Base-by-base conservation (phyloP, 2,329 filamentous ascomycete genomes). In the Ambrosiella cleistominuta region DNA sequence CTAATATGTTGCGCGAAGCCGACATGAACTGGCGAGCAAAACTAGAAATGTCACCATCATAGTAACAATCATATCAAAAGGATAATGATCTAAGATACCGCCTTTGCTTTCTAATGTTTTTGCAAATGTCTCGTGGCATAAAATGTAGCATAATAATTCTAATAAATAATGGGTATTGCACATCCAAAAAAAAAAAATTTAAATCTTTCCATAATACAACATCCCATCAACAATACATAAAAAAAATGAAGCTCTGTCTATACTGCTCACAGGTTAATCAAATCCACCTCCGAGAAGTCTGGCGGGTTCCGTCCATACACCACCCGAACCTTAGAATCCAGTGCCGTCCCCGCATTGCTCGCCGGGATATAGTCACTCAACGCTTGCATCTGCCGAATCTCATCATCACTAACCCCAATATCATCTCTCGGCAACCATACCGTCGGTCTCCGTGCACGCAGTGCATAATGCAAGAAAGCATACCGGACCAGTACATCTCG, bases 341-440 rank as follows among this genome's bases (percentile, higher is more conserved):
- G 73, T 8, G 88, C 86, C 17, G 91, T 89, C 60, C 89, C 89
- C 68, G 94, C 86, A 68, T 96, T 96, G 65, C 87, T 95, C 67
- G 97, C 89, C 86, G 89, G 95, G 56, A 97, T 85, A 62, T 81
- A 76, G 60, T 86, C 80, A 66, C 84, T 91, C 67, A 89, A 86
- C 53, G 77, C 75, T 63, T 83, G 78, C 6, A 89, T 95, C 40
- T 86, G 77, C 65, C 77, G 76, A 50, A 97, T 85, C 72, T 98
- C 93, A 64, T 97, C 91, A 64, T 95, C 88, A 63, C 86, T 89
- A 59, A 98, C 80, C 4, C 93, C 93, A 4, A 97, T 70, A 63
- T 93, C 86, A 66, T 98, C 93, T 9, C 85, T 81, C 0, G 93
- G 93, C 50, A 98, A 87, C 93, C 93, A 98, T 35, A 98, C 83